A percentile compares a stretch with the other conserved stretches of the same genome.
Evolutionary conservation across 306 rosid species (phyloP).

Genomic region (Cajanus cajan): DNA sequence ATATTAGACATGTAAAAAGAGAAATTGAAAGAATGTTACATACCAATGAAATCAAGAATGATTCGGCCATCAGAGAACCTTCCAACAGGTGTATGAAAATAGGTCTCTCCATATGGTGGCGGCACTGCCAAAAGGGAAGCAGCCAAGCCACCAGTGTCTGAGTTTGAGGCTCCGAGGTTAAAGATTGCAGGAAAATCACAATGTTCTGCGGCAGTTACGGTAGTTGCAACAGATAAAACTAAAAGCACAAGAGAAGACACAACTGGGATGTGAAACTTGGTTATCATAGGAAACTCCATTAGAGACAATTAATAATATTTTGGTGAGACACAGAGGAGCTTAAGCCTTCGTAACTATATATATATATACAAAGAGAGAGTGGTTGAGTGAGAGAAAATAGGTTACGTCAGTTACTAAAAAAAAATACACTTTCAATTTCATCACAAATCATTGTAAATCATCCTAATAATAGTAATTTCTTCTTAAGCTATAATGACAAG

Average conservation of each 20-base stretch:
- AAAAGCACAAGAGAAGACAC: not conserved
- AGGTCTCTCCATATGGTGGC: conserved; percentile 49
- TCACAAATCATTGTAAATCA: no score
- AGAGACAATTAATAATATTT: no score
- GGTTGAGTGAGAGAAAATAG: no score
- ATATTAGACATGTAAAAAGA: not conserved
- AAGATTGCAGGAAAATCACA: conserved; percentile 49
- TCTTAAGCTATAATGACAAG: no score
- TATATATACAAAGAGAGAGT: no score
- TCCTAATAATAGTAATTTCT: no score
- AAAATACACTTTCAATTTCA: no score
- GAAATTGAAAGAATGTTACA: not conserved
- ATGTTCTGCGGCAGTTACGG: not conserved
- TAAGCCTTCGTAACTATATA: no score
- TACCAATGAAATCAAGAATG: conserved; percentile 51
- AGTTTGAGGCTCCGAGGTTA: conserved; percentile 49
- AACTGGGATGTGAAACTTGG: not conserved
- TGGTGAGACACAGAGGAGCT: no score
- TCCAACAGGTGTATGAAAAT: conserved; percentile 40
- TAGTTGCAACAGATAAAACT: not conserved
- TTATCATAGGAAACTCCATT: not conserved
- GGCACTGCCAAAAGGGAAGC: conserved; percentile 5
- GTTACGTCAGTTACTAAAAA: no score
- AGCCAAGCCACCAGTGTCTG: conserved; percentile 51
- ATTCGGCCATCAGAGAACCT: conserved; percentile 48